Evolutionary conservation across 768 basidiomycete species (phyloP).

Genomic region (Nidularia pulvinata): DNA sequence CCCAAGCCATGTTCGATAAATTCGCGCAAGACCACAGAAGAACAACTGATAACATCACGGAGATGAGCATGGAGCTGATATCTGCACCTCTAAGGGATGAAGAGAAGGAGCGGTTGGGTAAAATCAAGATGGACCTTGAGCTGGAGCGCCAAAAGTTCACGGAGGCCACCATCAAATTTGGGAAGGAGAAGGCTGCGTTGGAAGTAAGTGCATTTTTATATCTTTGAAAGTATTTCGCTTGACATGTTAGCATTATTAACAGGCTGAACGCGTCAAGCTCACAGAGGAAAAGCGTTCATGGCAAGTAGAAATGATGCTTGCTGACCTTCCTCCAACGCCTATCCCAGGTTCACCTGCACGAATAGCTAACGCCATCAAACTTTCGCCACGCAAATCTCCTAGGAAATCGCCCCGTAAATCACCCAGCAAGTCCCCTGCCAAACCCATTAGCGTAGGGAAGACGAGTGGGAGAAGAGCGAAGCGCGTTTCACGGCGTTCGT

Average conservation of each 20-base stretch:
- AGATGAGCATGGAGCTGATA: slow-evolving; percentile 54
- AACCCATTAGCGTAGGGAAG: slow-evolving; percentile 42
- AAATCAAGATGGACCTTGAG: slow-evolving; percentile 56
- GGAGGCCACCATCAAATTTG: slow-evolving; percentile 60
- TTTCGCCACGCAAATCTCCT: slow-evolving; percentile 28
- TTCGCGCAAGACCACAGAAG: slow-evolving; percentile 44
- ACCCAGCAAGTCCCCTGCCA: slow-evolving; percentile 11
- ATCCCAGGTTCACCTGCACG: slow-evolving; percentile 17
- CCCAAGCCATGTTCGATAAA: slow-evolving; percentile 55
- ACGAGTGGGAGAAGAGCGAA: slow-evolving; percentile 43
- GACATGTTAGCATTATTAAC: slow-evolving; percentile 5
- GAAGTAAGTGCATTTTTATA: slow-evolving; percentile 45
- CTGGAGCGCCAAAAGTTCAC: slow-evolving; percentile 65
- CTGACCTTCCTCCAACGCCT: slow-evolving; percentile 51
- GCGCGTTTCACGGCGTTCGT: slow-evolving; percentile 44
- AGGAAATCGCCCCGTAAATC: slow-evolving; percentile 10
- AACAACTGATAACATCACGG: slow-evolving; percentile 26
- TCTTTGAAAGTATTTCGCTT: slow-evolving; percentile 2
- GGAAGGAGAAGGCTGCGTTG: slow-evolving; percentile 60
- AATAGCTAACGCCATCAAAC: slow-evolving; percentile 6
- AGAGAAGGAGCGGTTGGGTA: slow-evolving; percentile 53
- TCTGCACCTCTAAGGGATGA: slow-evolving; percentile 50
- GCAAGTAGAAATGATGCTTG: slow-evolving; percentile 64
- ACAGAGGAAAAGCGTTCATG: slow-evolving; percentile 75
- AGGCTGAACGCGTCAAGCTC: slow-evolving; percentile 65